A percentile compares a stretch with the other conserved stretches of the same genome.
Conservation (phyloP, 2,329 filamentous ascomycete genomes). For the Claviceps humidiphila region DNA sequence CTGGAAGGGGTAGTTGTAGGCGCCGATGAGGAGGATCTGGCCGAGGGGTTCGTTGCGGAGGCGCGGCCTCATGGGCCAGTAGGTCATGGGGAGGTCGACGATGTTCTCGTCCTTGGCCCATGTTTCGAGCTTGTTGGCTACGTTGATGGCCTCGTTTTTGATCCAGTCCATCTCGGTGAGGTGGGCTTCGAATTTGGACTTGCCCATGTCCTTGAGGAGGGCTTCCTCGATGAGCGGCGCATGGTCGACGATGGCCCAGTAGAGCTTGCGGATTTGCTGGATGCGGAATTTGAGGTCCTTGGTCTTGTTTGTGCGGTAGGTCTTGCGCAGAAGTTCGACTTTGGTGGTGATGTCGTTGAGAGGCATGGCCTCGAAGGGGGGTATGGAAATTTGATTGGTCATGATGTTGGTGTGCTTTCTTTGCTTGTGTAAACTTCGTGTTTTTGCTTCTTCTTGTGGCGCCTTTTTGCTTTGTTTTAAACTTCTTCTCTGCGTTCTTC, state of each 20-base stretch:
- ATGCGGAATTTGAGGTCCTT: conserved; percentile 71
- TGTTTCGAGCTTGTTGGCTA: conserved; percentile 62
- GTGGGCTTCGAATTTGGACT: conserved; percentile 61
- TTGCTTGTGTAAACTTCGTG: neutral
- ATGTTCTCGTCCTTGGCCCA: conserved; percentile 76
- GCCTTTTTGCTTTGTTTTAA: no score
- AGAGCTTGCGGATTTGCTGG: conserved; percentile 80
- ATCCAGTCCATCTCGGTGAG: conserved; percentile 66
- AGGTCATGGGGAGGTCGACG: conserved; percentile 53
- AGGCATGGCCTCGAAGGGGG: conserved; percentile 45
- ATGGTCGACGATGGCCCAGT: conserved; percentile 82
- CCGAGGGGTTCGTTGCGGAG: conserved; percentile 84
- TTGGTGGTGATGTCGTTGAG: conserved; percentile 52
- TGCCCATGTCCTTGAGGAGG: conserved; percentile 63
- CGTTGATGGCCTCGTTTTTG: conserved; percentile 68
- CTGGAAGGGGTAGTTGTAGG: conserved; percentile 90
- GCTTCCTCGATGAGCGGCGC: conserved; percentile 60
- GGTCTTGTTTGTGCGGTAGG: conserved; percentile 71
- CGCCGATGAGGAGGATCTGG: conserved; percentile 69
- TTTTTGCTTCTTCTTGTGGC: neutral
- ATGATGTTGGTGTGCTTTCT: conserved; percentile 16
- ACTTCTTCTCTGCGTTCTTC: no score
- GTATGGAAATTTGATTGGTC: conserved; percentile 27
- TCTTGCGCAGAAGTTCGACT: conserved; percentile 46
- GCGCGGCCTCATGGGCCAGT: conserved; percentile 56